phyloP scores from a whole-genome alignment of 2,329 filamentous ascomycete species.

The Lachnellula subtilissima region DNA sequence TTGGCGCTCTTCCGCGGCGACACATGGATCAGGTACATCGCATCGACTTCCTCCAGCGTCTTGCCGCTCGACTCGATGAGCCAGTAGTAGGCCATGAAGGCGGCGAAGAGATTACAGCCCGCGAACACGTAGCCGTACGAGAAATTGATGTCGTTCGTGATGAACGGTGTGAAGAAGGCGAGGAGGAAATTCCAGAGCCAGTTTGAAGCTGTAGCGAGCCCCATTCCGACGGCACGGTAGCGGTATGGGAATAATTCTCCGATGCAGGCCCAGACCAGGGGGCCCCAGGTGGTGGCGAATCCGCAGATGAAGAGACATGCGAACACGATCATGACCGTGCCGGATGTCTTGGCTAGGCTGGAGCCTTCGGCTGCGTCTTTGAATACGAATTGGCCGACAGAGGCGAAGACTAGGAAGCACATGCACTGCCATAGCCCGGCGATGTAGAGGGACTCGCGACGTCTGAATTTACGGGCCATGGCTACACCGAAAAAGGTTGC shows the following conservation, averaged over 20 bases:
- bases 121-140: slow-evolving; percentile 68
- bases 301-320: slow-evolving; percentile 71
- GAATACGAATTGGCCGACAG: slow-evolving; percentile 47
- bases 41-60: slow-evolving; percentile 25
- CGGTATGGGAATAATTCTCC: slow-evolving; percentile 63
- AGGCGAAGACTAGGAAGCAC: slow-evolving; percentile 57
- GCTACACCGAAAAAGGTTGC: slow-evolving; percentile 53
- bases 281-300: slow-evolving; percentile 67
- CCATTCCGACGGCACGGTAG: slow-evolving; percentile 57
- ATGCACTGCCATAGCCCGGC: slow-evolving; percentile 67
- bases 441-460: slow-evolving; percentile 61
- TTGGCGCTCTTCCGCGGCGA: slow-evolving; percentile 33
- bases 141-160: slow-evolving; percentile 66
- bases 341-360: slow-evolving; percentile 46
- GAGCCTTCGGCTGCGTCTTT: slow-evolving; percentile 49
- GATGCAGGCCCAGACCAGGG: slow-evolving; percentile 64
- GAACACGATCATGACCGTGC: slow-evolving; percentile 66
- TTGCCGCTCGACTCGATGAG: slow-evolving; percentile 57
- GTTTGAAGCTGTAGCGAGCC: slow-evolving; percentile 56
- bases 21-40: slow-evolving; percentile 24
- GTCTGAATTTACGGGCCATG: slow-evolving; percentile 62
- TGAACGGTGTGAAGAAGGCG: slow-evolving; percentile 77
- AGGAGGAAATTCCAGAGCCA: slow-evolving; percentile 71
- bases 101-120: slow-evolving; percentile 61
- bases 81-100: slow-evolving; percentile 69